Percentiles rank a stretch among this genome's conserved stretches.
These are phyloP conservation scores for Ilyonectria mors-panacis DNA, from an alignment of 2,329 filamentous ascomycete species.

Conservation along the genomic window DNA sequence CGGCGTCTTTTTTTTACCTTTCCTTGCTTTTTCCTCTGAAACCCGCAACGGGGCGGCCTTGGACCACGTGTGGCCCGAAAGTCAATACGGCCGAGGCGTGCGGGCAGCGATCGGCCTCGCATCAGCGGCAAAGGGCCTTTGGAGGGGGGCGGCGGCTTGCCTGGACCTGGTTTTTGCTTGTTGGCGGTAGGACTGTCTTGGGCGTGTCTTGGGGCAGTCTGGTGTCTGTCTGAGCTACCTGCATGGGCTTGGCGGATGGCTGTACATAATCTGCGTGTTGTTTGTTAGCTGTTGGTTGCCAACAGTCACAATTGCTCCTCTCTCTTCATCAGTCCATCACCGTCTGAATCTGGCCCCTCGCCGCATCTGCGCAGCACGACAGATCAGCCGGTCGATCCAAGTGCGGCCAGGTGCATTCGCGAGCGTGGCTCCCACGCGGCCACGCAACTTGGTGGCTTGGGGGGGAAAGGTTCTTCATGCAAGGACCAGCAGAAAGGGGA, in stretches of 20 bases:
- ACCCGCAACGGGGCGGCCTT: slow-evolving; percentile 19
- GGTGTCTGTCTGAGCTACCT: neutral
- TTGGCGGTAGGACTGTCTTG: neutral
- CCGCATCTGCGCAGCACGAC: neutral
- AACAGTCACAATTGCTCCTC: neutral
- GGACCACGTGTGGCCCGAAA: slow-evolving; percentile 30
- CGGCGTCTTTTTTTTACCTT: neutral
- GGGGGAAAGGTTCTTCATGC: slow-evolving; percentile 2
- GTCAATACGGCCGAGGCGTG: slow-evolving; percentile 14
- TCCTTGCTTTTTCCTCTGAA: slow-evolving; percentile 5
- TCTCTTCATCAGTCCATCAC: neutral
- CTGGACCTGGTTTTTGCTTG: neutral
- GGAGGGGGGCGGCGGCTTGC: neutral
- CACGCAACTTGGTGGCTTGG: slow-evolving; percentile 29
- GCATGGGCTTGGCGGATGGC: neutral
- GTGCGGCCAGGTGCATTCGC: neutral
- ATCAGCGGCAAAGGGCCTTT: slow-evolving; percentile 12
- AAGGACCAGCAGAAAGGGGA: neutral
- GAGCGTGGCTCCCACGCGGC: slow-evolving; percentile 26
- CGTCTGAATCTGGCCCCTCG: neutral
- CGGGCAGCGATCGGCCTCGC: slow-evolving; percentile 10
- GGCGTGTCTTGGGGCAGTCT: neutral
- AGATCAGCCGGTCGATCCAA: neutral
- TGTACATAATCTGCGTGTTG: neutral
- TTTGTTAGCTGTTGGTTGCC: neutral